Percentiles rank a stretch among this genome's conserved stretches.
Evolutionary conservation across 2,329 filamentous ascomycete genomes (phyloP).

Genomic region (Neurospora crassa): DNA sequence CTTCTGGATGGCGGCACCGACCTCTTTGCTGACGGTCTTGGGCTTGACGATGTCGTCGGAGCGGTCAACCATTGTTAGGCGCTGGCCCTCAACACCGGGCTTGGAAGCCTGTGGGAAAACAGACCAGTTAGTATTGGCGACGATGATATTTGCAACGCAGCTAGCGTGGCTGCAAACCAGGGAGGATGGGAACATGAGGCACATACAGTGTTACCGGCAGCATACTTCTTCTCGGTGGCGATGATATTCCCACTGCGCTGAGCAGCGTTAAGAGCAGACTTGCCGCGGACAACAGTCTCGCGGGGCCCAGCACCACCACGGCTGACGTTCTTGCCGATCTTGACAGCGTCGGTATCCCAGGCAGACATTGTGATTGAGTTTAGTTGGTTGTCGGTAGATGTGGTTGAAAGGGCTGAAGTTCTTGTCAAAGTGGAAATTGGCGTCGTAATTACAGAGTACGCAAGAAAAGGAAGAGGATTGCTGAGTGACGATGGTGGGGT

Average conservation of each 20-base stretch:
- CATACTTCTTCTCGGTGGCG: constrained; percentile 84
- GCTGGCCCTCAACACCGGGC: constrained; percentile 70
- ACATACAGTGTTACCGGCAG: constrained; percentile 68
- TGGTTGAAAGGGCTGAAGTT: constrained; percentile 5
- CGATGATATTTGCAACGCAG: neutral
- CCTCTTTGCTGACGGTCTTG: constrained; percentile 73
- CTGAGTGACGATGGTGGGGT: neutral
- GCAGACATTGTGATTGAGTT: constrained; percentile 51
- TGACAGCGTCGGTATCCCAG: constrained; percentile 77
- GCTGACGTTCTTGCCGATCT: constrained; percentile 82
- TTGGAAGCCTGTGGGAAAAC: constrained; percentile 34
- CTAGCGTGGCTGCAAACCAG: constrained; percentile 10
- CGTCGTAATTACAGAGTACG: constrained; percentile 2
- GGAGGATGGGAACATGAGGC: neutral
- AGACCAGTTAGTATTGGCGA: neutral
- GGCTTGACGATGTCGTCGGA: constrained; percentile 96
- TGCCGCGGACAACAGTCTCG: constrained; percentile 84
- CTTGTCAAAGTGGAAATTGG: constrained; percentile 5
- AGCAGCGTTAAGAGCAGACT: constrained; percentile 77
- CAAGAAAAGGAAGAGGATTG: neutral
- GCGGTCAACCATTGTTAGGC: constrained; percentile 94
- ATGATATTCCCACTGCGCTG: constrained; percentile 68
- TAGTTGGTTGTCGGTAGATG: constrained; percentile 9
- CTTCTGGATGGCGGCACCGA: constrained; percentile 74
- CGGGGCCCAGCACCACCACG: constrained; percentile 57